phyloP scores from a whole-genome alignment of 179 eudicot species.

The Drosera spatulata region DNA sequence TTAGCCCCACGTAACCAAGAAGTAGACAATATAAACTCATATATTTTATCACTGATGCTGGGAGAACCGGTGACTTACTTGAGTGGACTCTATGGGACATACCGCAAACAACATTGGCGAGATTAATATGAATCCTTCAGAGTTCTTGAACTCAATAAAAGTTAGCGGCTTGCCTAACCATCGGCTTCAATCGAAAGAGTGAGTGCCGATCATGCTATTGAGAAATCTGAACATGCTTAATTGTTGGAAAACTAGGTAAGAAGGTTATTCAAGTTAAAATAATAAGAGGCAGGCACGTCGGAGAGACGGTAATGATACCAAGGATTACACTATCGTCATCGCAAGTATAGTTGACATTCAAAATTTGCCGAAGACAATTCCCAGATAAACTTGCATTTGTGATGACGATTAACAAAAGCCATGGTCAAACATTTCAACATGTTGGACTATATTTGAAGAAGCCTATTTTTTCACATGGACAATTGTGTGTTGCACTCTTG shows the following conservation, averaged over 20 bases:
- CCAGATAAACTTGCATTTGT: background rate
- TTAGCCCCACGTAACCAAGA: too few species aligned
- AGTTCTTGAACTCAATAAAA: background rate
- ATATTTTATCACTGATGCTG: too few species aligned
- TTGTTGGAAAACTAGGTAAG: background rate
- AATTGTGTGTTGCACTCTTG: too few species aligned
- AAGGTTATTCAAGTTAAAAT: background rate
- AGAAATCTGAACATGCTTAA: conserved; percentile 1
- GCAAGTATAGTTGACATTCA: background rate
- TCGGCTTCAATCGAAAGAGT: background rate
- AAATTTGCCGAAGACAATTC: background rate
- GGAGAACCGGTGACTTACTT: too few species aligned
- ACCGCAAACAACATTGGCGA: too few species aligned
- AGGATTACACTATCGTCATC: background rate
- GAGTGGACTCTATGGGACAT: too few species aligned
- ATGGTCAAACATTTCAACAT: too few species aligned
- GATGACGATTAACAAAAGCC: conserved; percentile 2
- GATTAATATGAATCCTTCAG: too few species aligned
- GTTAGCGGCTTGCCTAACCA: background rate
- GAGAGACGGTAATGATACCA: background rate
- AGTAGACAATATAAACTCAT: too few species aligned
- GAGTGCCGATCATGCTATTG: conserved; percentile 3
- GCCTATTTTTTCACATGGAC: too few species aligned
- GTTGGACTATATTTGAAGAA: too few species aligned
- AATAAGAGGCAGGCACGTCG: background rate